phyloP scores from a whole-genome alignment of 2,329 filamentous ascomycete species.

The Penicillium sp. region DNA sequence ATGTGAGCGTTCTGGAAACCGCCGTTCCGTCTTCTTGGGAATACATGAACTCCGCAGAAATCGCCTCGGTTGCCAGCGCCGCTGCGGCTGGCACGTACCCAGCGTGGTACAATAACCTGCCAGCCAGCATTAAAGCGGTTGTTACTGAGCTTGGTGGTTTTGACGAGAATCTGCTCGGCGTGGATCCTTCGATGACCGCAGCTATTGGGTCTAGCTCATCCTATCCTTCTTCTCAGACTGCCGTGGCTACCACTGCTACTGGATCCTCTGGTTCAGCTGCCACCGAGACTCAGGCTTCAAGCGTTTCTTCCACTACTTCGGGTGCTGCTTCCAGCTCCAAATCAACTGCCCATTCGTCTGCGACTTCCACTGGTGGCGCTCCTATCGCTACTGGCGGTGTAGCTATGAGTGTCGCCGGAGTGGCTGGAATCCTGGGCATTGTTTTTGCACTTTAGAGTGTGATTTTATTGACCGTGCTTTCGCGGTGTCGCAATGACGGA shows the following conservation, averaged over 20 bases:
- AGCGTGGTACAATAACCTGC: constrained; percentile 16
- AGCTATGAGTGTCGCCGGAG: neutral
- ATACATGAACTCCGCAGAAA: neutral
- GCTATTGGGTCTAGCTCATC: neutral
- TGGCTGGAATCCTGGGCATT: neutral
- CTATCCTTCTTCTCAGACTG: neutral
- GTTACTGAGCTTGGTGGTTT: constrained; percentile 8
- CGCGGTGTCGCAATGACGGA: too few relatives aligned
- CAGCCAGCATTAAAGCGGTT: constrained; percentile 8
- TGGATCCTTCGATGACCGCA: neutral
- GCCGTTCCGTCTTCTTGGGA: constrained; percentile 11
- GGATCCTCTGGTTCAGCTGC: neutral
- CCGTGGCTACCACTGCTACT: neutral
- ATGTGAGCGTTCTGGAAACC: constrained; percentile 6
- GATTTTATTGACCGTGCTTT: too few relatives aligned
- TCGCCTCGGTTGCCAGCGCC: constrained; percentile 4
- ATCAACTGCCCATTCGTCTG: neutral
- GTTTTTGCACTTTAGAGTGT: neutral
- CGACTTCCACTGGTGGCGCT: neutral
- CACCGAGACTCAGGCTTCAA: neutral
- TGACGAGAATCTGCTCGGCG: neutral
- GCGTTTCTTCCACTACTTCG: neutral
- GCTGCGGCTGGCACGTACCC: constrained; percentile 13
- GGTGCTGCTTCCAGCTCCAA: neutral
- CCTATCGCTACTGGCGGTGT: neutral